Conservation (phyloP, 306 rosid species). For the Fragaria nilgerrensis region DNA sequence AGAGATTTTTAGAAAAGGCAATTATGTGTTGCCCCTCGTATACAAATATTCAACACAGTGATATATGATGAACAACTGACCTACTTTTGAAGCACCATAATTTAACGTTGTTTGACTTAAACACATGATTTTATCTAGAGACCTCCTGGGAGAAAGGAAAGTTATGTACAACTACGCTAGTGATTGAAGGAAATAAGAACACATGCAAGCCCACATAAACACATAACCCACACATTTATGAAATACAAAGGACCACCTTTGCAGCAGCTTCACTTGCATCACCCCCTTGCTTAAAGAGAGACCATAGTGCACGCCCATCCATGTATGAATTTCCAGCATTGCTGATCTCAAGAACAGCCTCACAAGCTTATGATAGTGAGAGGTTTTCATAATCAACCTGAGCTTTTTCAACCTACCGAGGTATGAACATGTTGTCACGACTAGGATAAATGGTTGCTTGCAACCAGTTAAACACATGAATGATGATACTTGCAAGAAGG, state of each 20-base stretch:
- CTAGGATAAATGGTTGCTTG: background rate
- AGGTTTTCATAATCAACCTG: conserved; percentile 62
- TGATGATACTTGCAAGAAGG: background rate
- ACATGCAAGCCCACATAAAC: background rate
- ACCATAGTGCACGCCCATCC: conserved; percentile 93
- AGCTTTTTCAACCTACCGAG: conserved; percentile 67
- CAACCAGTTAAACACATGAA: background rate
- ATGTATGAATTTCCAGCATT: conserved; percentile 82
- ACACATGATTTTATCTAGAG: background rate
- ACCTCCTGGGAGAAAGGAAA: background rate
- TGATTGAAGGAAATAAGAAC: background rate
- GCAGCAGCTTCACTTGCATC: conserved; percentile 77
- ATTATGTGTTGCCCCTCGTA: conserved; percentile 13
- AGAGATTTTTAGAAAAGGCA: background rate
- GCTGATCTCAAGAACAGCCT: conserved; percentile 80
- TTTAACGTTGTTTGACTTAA: background rate
- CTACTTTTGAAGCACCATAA: background rate
- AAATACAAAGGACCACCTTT: conserved; percentile 41
- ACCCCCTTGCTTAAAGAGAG: conserved; percentile 85
- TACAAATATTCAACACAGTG: conserved; percentile 3
- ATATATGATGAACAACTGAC: background rate
- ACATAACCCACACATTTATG: conserved; percentile 4
- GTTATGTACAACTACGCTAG: background rate
- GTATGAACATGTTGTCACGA: background rate
- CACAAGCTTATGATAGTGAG: conserved; percentile 81